Evolutionary conservation across 257 asterid species (phyloP).

Genomic region (Coffea canephora): DNA sequence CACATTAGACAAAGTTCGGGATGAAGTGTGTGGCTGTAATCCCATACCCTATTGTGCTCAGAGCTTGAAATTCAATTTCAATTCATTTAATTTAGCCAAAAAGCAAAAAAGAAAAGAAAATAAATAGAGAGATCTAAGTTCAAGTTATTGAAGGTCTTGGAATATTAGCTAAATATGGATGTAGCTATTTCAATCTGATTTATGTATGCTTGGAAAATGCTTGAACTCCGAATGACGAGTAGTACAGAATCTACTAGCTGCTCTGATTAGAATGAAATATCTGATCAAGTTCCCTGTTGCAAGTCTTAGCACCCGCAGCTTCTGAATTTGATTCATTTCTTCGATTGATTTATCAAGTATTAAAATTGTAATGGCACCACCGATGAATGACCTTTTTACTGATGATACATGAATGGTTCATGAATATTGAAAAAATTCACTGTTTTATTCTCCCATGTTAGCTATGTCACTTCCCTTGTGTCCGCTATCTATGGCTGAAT

Average conservation of each 20-base stretch:
- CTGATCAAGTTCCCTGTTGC: not conserved
- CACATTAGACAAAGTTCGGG: not conserved
- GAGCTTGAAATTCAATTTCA: no score
- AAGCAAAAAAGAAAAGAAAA: no score
- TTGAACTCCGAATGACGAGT: not conserved
- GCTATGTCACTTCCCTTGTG: not conserved
- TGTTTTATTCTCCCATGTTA: no score
- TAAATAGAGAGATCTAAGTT: no score
- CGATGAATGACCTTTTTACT: not conserved
- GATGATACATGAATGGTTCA: not conserved
- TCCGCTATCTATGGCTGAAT: no score
- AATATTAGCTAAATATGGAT: not conserved
- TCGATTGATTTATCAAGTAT: no score
- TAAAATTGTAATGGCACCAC: no score
- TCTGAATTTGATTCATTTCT: not conserved
- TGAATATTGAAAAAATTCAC: not conserved
- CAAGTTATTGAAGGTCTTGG: not conserved
- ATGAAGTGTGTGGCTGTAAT: not conserved
- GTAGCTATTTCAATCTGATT: no score
- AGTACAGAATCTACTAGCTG: not conserved
- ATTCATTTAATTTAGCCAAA: not conserved
- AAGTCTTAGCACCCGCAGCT: not conserved
- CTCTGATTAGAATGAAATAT: not conserved
- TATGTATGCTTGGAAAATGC: not conserved
- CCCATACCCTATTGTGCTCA: not conserved